Evolutionary conservation across 805 yeast species (phyloP), one percentile per base, ranked within the genome.

Genomic region (Osmozyma mogii): DNA sequence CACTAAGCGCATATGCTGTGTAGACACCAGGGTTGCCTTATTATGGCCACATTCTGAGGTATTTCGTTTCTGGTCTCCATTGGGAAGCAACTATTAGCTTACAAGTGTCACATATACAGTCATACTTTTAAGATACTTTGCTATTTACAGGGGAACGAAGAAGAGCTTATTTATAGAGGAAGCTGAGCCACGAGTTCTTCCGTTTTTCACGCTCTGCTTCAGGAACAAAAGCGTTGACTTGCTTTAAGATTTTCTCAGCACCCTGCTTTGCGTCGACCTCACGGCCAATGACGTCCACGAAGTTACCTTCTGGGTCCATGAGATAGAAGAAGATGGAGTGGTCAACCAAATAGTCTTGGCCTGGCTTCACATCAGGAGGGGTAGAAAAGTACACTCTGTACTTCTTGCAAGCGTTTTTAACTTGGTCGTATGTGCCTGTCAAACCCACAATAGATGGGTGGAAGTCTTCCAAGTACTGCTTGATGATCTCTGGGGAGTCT

Each of bases 231-330:
- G 82, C 80, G 38, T 72, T 77, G 24, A 85, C 70, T 44, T 84
- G 88, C 36, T 75, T 75, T 43, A 70, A 70, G 41, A 92, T 83
- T 57, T 83, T 83, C 23, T 70, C 75, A 10, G 78, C 78, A 16
- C 94, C 95, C 37, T 78, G 78, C 13, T 65, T 68, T 15, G 87
- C 88, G 34, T 78, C 84, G 43, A 78, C 84, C 48, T 89, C 89
- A 55, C 95, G 78, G 31, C 98, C 98, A 43, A 89, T 65, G 5
- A 92, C 97, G 53, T 89, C 96, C 28, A 89, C 82, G 50, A 85
- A 92, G 50, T 84, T 76, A 27, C 97, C 98, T 52, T 92, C 96
- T n/a, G 95, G 88, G 53, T 92, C 97, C 96, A 92, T 89, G 46
- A 92, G 64, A 50, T 92, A 92, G 60, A 89, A 89, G 73, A 92